Evolutionary conservation across 2,329 filamentous ascomycete genomes (phyloP).

Genomic region (Fusarium denticulatum): DNA sequence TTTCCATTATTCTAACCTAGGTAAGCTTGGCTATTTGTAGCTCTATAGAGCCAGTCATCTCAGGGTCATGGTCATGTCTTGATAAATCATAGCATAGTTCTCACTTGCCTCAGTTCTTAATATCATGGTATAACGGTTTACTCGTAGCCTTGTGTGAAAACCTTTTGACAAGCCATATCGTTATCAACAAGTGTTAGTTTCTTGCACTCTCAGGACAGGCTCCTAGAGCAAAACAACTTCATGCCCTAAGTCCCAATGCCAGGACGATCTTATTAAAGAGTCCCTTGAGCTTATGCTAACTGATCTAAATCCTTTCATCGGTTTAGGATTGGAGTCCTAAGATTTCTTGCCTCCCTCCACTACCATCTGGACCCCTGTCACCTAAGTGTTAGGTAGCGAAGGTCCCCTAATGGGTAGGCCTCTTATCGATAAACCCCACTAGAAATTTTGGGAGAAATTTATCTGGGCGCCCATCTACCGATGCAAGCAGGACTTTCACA

Average conservation of each 20-base stretch:
- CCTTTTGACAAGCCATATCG: background rate
- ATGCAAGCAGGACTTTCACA: slow-evolving; percentile 25
- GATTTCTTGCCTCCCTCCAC: background rate
- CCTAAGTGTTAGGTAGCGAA: background rate
- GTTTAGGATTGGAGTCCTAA: background rate
- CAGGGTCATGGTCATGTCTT: background rate
- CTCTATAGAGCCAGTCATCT: background rate
- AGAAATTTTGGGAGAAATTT: slow-evolving; percentile 49
- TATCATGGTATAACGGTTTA: background rate
- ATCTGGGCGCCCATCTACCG: slow-evolving; percentile 32
- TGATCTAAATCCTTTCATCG: background rate
- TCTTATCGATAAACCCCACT: slow-evolving; percentile 56
- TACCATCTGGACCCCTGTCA: background rate
- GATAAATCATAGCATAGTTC: background rate
- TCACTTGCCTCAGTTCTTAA: background rate
- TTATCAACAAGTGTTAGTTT: background rate
- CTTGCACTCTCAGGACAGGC: background rate
- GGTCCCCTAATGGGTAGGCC: background rate
- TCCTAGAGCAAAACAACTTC: background rate
- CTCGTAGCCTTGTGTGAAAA: background rate
- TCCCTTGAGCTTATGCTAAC: background rate
- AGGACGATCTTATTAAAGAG: background rate
- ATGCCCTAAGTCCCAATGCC: background rate
- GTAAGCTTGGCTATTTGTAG: background rate
- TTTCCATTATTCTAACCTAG: background rate